Base-by-base conservation (phyloP, 305 asterid species). In the Rubia balearica region DNA sequence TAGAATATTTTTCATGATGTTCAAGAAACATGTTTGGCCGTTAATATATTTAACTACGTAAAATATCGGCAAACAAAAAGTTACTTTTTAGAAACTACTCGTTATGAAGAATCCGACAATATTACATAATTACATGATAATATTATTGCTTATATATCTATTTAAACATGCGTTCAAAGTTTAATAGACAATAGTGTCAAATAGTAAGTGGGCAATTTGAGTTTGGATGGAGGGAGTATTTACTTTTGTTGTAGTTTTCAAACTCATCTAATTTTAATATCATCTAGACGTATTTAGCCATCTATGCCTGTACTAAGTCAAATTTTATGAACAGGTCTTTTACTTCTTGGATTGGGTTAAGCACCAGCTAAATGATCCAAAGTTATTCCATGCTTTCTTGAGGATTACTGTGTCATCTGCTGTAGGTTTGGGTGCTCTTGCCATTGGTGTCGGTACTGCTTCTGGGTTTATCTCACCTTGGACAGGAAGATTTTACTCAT, bases 401-500 rank as follows among this genome's bases (percentile, higher is more conserved):
- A 89, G 92, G 78, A 79, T 91, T 79, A 90, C 95, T 53, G 90
- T 94, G 74, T 89, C 95, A 51, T 83, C 80, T 82, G 93, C 99
- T 27, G 84, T 91, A 61, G 83, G 84, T 82, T 77, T 91, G 84
- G 97, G 96, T 79, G 86, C 85, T 69, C 73, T 90, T 73, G 94
- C 97, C 80, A 80, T 94, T 22, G 98, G 96, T 73, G 83, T 91
- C 80, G 99, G 99, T 71, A 88, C 98, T 79, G 99, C 99, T 68
- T 94, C 98, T 81, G 99, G 99, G 17, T 94, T 85, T 69, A 94
- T 94, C 73, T 91, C 99, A 69, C 99, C 99, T 30, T 94, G 99
- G 99, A 91, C 99, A 13, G 99, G 99, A 60, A 92, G 99, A 74
- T 94, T 94, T 85, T 94, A 94, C 81, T 94, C 99, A 57, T 90